Evolutionary conservation across 1,284 basidiomycete genomes (phyloP).

Genomic region (Retiboletus flavoniger): DNA sequence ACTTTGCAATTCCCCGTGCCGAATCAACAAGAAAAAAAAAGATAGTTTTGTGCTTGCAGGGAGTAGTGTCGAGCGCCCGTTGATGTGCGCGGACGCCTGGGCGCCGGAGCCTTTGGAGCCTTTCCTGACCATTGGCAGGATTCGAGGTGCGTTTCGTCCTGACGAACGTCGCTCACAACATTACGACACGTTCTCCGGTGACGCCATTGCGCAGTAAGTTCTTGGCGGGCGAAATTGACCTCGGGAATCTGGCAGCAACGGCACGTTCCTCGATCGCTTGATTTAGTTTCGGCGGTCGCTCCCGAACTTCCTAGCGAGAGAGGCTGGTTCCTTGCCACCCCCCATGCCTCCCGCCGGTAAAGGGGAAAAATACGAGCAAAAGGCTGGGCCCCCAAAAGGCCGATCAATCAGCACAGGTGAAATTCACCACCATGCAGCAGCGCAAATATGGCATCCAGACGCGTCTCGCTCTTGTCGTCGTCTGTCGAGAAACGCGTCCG

Average conservation of each 20-base stretch:
- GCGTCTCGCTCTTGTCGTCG: neutral
- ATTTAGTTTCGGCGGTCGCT: neutral
- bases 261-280: neutral
- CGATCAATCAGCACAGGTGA: neutral
- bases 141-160: neutral
- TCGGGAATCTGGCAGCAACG: neutral
- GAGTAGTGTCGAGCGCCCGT: neutral
- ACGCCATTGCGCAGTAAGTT: neutral
- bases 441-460: neutral
- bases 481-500: constrained; percentile 2
- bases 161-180: neutral
- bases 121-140: neutral
- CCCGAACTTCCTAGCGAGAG: neutral
- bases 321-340: neutral
- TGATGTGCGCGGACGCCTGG: too few species aligned
- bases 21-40: neutral
- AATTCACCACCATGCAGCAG: neutral
- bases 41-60: neutral
- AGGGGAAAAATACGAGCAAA: neutral
- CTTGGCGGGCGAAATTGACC: neutral
- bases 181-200: neutral
- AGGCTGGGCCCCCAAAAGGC: neutral
- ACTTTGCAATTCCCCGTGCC: neutral
- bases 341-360: neutral
- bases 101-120: neutral